phyloP scores from a whole-genome alignment of 2,329 filamentous ascomycete genomes.

The Ploettnerulaceae sp. region DNA sequence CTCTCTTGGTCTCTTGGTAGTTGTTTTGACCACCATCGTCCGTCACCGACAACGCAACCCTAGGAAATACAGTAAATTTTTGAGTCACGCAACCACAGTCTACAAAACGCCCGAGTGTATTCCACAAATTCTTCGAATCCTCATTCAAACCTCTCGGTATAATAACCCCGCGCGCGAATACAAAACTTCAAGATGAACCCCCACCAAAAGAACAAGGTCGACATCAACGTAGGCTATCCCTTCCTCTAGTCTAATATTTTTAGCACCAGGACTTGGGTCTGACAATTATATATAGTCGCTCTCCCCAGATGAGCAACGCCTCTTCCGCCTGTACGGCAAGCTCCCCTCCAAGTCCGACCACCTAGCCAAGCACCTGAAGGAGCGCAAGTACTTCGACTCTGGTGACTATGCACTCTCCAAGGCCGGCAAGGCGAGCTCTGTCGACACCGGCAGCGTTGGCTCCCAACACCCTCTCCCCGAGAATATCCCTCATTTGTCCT shows the following conservation, averaged over 20 bases:
- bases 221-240: constrained; percentile 72
- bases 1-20: no score
- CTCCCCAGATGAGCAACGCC: constrained; percentile 88
- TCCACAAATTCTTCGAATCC: not conserved
- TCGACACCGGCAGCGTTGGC: constrained; percentile 89
- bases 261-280: not conserved
- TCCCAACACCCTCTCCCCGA: constrained; percentile 92
- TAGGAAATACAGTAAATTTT: not conserved
- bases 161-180: not conserved
- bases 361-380: constrained; percentile 97
- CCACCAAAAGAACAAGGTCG: constrained; percentile 97
- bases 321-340: constrained; percentile 97
- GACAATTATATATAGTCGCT: constrained; percentile 58
- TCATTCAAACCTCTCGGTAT: not conserved
- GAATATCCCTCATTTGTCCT: constrained; percentile 86
- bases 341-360: constrained; percentile 94
- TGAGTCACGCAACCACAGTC: not conserved
- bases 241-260: no score
- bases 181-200: constrained; percentile 68
- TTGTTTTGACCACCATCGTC: constrained; percentile 3
- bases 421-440: constrained; percentile 91
- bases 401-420: constrained; percentile 96
- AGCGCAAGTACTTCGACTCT: constrained; percentile 97
- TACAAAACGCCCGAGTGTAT: not conserved
- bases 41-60: constrained; percentile 4